Evolutionary conservation across 75 land plant genomes (phyloP).

Genomic region (Ceratopteris richardii): DNA sequence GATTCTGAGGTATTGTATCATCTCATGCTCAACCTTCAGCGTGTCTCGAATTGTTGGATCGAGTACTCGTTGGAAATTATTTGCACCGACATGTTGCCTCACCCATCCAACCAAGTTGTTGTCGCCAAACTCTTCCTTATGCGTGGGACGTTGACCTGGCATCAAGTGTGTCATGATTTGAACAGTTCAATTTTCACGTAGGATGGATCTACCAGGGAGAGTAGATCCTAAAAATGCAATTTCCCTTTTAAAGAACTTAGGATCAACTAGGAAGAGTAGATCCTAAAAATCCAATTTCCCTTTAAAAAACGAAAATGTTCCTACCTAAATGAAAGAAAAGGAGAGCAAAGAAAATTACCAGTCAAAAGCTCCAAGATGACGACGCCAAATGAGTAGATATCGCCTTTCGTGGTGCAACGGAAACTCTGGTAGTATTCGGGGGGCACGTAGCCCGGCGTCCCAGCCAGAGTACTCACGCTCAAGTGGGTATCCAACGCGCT

Average conservation of each 20-base stretch:
- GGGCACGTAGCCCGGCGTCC: conserved; percentile 84
- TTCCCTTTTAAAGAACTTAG: too few species aligned
- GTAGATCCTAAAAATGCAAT: too few species aligned
- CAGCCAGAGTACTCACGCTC: conserved; percentile 70
- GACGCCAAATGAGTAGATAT: conserved; percentile 69
- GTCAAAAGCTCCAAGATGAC: conserved; percentile 56
- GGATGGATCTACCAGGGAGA: too few species aligned
- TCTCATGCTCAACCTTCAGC: conserved; percentile 24
- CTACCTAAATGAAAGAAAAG: too few species aligned
- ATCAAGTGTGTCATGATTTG: not conserved
- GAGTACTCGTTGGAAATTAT: conserved; percentile 19
- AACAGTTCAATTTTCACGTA: not conserved
- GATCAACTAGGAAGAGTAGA: too few species aligned
- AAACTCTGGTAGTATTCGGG: conserved; percentile 93
- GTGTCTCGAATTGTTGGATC: conserved; percentile 23
- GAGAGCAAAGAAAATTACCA: conserved; percentile 21
- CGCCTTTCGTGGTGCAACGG: conserved; percentile 80
- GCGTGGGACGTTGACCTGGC: conserved; percentile 4
- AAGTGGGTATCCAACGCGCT: conserved; percentile 76
- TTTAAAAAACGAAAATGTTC: too few species aligned
- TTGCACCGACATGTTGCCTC: conserved; percentile 34
- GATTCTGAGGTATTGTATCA: conserved; percentile 33
- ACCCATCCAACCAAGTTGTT: conserved; percentile 64
- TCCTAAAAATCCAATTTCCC: too few species aligned
- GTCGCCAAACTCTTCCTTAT: conserved; percentile 12